These are phyloP conservation scores for Handroanthus guayacan DNA, from an alignment of 257 asterid genomes.

Conservation along the genomic window DNA sequence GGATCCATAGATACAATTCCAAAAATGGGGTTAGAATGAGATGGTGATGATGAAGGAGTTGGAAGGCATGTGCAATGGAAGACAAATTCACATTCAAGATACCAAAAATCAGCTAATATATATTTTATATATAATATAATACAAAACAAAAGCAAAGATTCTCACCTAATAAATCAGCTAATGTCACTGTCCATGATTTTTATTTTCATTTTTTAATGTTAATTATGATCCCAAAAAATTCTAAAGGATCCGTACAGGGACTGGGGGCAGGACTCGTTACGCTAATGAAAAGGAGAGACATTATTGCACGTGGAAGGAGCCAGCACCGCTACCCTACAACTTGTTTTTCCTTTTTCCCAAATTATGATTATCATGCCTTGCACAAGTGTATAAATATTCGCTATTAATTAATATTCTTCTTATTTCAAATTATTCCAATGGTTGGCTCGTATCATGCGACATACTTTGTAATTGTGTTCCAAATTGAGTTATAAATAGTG, in stretches of 20 bases:
- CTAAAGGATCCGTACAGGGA: slow-evolving; percentile 57
- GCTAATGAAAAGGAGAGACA: slow-evolving; percentile 40
- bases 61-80: slow-evolving; percentile 56
- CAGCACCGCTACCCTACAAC: slow-evolving; percentile 41
- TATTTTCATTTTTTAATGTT: not conserved
- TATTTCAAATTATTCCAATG: no score
- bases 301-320: slow-evolving; percentile 76
- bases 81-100: slow-evolving; percentile 49
- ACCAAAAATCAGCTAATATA: slow-evolving; percentile 35
- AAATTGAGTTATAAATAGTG: no score
- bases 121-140: not conserved
- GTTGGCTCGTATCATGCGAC: no score
- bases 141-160: slow-evolving; percentile 54
- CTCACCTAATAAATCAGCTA: slow-evolving; percentile 44
- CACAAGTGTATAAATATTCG: no score
- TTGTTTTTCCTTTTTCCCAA: slow-evolving; percentile 3
- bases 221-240: slow-evolving; percentile 60
- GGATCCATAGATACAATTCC: not conserved
- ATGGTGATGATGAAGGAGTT: not conserved
- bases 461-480: no score
- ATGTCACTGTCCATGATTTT: slow-evolving; percentile 44
- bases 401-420: no score
- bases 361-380: not conserved
- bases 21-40: not conserved
- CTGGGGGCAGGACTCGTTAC: slow-evolving; percentile 27